Conservation (phyloP, 441 rosid genomes). For the Bruguiera hainesii region DNA sequence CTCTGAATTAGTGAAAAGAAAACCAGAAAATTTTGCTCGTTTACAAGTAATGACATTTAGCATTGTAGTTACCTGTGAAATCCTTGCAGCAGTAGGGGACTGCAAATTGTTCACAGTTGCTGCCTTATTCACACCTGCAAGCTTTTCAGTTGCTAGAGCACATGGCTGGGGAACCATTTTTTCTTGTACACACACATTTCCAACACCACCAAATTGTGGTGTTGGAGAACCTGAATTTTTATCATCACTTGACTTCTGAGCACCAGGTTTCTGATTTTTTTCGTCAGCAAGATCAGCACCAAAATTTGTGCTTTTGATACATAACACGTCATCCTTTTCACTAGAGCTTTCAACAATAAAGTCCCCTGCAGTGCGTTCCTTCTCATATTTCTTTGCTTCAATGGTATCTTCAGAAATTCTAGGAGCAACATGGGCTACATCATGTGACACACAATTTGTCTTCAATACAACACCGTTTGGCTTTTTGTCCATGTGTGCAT, state of each 20-base stretch:
- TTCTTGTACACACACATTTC: constrained; percentile 6
- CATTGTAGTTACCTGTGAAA: constrained; percentile 50
- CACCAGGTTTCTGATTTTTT: constrained; percentile 31
- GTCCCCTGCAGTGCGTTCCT: constrained; percentile 40
- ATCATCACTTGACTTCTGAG: constrained; percentile 32
- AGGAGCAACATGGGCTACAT: constrained; percentile 44
- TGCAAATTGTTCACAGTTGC: constrained; percentile 26
- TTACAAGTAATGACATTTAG: no score
- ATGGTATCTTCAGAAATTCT: constrained; percentile 38
- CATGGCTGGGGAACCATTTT: constrained; percentile 31
- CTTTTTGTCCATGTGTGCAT: constrained; percentile 56
- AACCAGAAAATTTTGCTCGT: no score
- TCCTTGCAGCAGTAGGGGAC: constrained; percentile 43
- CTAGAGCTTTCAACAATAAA: constrained; percentile 28
- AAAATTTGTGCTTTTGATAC: constrained; percentile 49
- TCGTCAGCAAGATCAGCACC: constrained; percentile 23
- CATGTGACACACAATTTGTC: constrained; percentile 33
- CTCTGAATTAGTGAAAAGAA: no score
- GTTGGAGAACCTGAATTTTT: constrained; percentile 25
- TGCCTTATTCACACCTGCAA: constrained; percentile 29
- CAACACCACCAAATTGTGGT: constrained; percentile 25
- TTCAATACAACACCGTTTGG: constrained; percentile 38
- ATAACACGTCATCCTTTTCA: constrained; percentile 42
- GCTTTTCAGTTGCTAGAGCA: constrained; percentile 52
- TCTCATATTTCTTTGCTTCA: constrained; percentile 50